Conservation (phyloP, 257 asterid species). For the Solanum tarijense region DNA sequence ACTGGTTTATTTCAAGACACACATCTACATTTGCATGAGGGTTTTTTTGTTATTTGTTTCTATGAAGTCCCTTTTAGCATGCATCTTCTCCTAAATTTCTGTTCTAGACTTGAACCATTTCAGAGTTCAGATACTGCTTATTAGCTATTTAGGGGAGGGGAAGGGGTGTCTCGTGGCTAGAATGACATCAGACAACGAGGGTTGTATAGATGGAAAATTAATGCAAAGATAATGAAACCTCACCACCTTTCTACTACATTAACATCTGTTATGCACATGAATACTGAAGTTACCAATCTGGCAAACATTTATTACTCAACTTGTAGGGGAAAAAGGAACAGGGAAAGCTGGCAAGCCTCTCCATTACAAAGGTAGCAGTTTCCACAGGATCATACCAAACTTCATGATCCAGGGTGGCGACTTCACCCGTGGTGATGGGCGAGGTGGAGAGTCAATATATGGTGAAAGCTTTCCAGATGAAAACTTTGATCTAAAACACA, state of each 20-base stretch:
- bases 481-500: conserved; percentile 75
- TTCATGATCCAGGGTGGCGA: conserved; percentile 99
- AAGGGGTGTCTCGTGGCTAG: background rate
- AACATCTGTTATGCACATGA: background rate
- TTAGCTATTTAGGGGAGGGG: background rate
- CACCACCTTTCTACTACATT: background rate
- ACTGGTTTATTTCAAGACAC: background rate
- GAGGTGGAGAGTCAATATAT: conserved; percentile 88
- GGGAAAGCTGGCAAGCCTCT: conserved; percentile 72
- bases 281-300: background rate
- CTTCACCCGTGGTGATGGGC: conserved; percentile 84
- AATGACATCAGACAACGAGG: background rate
- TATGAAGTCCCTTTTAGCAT: background rate
- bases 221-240: background rate
- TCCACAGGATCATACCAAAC: conserved; percentile 87
- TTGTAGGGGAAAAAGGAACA: conserved; percentile 80
- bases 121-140: background rate
- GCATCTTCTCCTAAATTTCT: background rate
- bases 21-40: background rate
- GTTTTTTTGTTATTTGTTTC: background rate
- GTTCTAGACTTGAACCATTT: background rate
- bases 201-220: background rate
- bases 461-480: conserved; percentile 71
- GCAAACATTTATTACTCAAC: background rate
- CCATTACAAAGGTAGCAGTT: conserved; percentile 71